phyloP scores from a whole-genome alignment of 2,329 filamentous ascomycete genomes.

The Colletotrichum limetticola region DNA sequence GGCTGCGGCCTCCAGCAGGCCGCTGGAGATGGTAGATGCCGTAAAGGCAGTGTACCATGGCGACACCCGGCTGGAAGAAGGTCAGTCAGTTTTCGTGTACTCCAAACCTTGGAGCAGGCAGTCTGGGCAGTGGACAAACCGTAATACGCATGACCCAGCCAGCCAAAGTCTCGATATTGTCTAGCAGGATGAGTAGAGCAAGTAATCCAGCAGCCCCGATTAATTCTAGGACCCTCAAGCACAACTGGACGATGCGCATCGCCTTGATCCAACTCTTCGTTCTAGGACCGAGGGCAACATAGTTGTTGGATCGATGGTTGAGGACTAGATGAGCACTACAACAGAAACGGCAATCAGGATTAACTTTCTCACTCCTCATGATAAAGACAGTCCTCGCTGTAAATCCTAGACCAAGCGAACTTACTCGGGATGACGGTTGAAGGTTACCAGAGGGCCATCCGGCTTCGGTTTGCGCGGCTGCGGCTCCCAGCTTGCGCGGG shows the following conservation, averaged over 20 bases:
- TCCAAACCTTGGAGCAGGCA: background rate
- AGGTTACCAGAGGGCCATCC: conserved; percentile 80
- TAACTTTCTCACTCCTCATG: background rate
- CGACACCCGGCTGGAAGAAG: conserved; percentile 75
- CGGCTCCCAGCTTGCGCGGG: conserved; percentile 79
- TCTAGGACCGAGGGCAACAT: conserved; percentile 73
- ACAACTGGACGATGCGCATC: conserved; percentile 75
- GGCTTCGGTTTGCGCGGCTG: conserved; percentile 71
- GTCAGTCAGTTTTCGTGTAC: conserved; percentile 35
- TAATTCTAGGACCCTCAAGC: conserved; percentile 73
- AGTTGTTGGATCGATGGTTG: conserved; percentile 69
- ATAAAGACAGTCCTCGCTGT: background rate
- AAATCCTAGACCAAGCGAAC: conserved; percentile 41
- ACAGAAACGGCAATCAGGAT: conserved; percentile 4
- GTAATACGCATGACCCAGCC: conserved; percentile 82
- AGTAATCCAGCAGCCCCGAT: conserved; percentile 77
- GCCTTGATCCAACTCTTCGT: conserved; percentile 79
- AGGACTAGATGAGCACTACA: conserved; percentile 70
- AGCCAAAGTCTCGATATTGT: conserved; percentile 69
- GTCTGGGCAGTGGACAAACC: conserved; percentile 60
- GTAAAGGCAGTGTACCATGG: conserved; percentile 78
- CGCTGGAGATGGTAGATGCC: conserved; percentile 83
- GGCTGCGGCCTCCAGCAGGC: conserved; percentile 75
- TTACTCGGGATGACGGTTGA: conserved; percentile 90
- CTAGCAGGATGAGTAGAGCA: conserved; percentile 81